phyloP scores from a whole-genome alignment of 2,329 filamentous ascomycete species.

The Fusarium sarcochroum region DNA sequence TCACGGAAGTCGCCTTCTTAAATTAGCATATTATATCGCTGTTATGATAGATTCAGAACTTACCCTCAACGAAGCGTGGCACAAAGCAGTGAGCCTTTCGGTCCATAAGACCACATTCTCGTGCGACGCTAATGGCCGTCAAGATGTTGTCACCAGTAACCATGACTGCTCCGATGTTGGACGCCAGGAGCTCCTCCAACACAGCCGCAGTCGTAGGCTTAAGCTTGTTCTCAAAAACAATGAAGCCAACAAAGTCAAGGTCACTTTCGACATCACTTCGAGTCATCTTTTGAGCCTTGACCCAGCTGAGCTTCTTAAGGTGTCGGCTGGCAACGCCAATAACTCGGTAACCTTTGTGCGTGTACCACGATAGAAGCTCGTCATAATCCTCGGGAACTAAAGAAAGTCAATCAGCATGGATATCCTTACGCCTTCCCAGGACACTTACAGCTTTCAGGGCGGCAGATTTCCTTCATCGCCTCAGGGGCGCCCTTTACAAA shows the following conservation, averaged over 20 bases:
- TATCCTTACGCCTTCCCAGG: not conserved
- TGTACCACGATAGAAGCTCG: constrained; percentile 89
- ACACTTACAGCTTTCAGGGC: constrained; percentile 79
- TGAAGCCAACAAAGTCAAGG: constrained; percentile 93
- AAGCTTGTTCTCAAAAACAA: constrained; percentile 98
- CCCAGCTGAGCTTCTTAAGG: constrained; percentile 89
- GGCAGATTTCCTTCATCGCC: constrained; percentile 94
- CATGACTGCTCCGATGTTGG: constrained; percentile 93
- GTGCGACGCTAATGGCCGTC: constrained; percentile 94
- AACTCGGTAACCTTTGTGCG: constrained; percentile 94
- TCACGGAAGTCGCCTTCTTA: constrained; percentile 76
- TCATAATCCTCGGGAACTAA: constrained; percentile 89
- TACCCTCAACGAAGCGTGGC: constrained; percentile 85
- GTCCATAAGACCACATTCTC: constrained; percentile 88
- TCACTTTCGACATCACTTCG: constrained; percentile 86
- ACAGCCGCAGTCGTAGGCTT: constrained; percentile 88
- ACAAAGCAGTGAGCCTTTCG: constrained; percentile 90
- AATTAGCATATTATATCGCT: constrained; percentile 25
- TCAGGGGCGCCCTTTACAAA: constrained; percentile 98
- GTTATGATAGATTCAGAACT: constrained; percentile 7
- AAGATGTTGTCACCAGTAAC: constrained; percentile 98
- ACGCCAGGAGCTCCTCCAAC: constrained; percentile 83
- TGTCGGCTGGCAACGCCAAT: constrained; percentile 95
- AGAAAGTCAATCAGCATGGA: constrained; percentile 37
- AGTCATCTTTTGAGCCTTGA: constrained; percentile 94